phyloP scores from a whole-genome alignment of 257 asterid genomes.

The Solanum corneliomulleri region DNA sequence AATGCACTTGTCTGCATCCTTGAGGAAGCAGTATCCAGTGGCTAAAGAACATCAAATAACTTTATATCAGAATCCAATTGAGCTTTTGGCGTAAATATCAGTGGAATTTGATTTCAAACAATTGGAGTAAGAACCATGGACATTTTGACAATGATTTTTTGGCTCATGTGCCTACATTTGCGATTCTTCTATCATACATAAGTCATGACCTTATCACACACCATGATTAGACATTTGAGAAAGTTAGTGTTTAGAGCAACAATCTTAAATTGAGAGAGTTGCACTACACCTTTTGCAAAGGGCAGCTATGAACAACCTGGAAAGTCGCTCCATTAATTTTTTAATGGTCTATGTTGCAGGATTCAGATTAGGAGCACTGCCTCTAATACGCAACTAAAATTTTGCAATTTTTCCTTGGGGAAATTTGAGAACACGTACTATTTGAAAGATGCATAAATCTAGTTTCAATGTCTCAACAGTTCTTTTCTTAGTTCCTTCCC shows the following conservation, averaged over 20 bases:
- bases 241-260: background rate
- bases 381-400: background rate
- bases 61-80: background rate
- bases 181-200: background rate
- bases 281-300: background rate
- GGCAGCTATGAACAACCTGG: background rate
- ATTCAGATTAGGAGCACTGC: background rate
- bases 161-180: background rate
- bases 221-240: background rate
- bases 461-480: background rate
- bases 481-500: background rate
- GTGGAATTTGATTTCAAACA: background rate
- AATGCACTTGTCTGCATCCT: conserved; percentile 45
- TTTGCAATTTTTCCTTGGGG: background rate
- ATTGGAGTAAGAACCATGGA: background rate
- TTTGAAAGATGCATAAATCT: background rate
- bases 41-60: conserved; percentile 5
- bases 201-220: background rate
- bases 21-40: conserved; percentile 36
- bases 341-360: background rate
- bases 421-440: background rate
- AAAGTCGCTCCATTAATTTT: background rate
- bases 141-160: background rate
- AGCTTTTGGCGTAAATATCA: background rate
- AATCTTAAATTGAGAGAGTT: background rate